Evolutionary conservation across 495 filamentous ascomycete species (phyloP), one percentile per base, ranked within the genome.

Genomic region (Talaromyces nanjingensis): DNA sequence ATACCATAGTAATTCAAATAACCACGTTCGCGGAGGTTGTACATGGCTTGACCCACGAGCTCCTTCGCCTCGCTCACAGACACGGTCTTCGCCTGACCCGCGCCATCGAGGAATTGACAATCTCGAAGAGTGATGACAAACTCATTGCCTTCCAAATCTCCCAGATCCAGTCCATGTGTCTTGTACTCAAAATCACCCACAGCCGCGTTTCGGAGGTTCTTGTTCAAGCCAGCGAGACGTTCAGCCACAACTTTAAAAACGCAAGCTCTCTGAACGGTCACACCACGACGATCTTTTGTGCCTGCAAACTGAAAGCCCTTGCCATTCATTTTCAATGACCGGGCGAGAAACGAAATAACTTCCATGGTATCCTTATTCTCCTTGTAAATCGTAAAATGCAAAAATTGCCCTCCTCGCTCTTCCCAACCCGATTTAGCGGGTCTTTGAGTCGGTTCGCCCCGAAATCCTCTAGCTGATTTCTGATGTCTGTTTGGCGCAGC

Each of bases 341-440:
- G 84, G 0, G 86, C 85, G 7, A 98, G 77, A 63, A 86, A 88
- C 7, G 83, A 85, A 29, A 96, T 79, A 0, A 90, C 87, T 65
- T 98, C 93, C 91, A 97, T 96, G 2, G 96, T 98, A 69, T 98
- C 96, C 68, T 92, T 92, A 74, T 98, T 98, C 75, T 98, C 94
- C 77, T 98, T 98, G 80, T 93, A 94, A 45, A 98, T 83, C 0
- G 91, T 91, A 70, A 98, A 96, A 73, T 98, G 94, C 7, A 97
- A 81, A 70, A 91, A 93, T 89, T 85, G 1, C 90, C 92, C 18
- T 88, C 89, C 53, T 11, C 86, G 80, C 63, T 87, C 85, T 31
- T 82, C 76, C 84, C 86, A 89, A 54, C 76, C 78, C 16, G 78
- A 63, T 29, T 79, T 77, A 18, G 70, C 69, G 18, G 69, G 67